Conservation (phyloP, 208 protist species). For the Acanthamoeba royreba region DNA sequence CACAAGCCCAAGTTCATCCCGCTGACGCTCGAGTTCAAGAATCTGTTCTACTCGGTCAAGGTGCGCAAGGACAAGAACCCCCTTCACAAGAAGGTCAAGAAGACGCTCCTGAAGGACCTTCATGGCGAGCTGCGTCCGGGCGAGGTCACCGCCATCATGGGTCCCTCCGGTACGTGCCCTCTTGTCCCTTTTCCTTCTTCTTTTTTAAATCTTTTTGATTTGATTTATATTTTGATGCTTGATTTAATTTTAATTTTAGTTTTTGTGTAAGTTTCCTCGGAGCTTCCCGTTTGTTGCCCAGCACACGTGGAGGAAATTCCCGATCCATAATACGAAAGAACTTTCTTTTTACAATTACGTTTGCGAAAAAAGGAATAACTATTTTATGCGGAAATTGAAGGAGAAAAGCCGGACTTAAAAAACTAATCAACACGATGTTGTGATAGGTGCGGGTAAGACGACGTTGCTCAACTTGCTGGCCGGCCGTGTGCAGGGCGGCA, state of each 20-base stretch:
- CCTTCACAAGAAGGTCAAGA: not conserved
- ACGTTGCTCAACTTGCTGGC: constrained; percentile 30
- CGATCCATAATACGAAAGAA: no score
- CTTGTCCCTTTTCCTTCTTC: not conserved
- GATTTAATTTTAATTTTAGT: not conserved
- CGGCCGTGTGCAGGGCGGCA: constrained; percentile 21
- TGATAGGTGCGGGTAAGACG: constrained; percentile 32
- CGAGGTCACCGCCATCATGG: constrained; percentile 46
- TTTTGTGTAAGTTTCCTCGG: no score
- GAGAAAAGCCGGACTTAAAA: no score
- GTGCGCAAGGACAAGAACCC: constrained; percentile 28
- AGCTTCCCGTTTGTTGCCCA: no score
- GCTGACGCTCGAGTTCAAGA: not conserved
- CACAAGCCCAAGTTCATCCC: not conserved
- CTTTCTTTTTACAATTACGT: no score
- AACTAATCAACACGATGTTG: no score
- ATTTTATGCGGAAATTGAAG: not conserved
- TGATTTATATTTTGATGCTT: not conserved
- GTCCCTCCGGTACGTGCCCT: constrained; percentile 7
- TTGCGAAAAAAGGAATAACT: no score
- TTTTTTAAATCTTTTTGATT: not conserved
- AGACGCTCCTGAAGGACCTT: constrained; percentile 39
- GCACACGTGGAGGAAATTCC: no score
- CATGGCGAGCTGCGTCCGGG: constrained; percentile 23
- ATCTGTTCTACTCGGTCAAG: constrained; percentile 46